phyloP scores from a whole-genome alignment of 2,329 filamentous ascomycete species.

The Nectriaceae sp. region DNA sequence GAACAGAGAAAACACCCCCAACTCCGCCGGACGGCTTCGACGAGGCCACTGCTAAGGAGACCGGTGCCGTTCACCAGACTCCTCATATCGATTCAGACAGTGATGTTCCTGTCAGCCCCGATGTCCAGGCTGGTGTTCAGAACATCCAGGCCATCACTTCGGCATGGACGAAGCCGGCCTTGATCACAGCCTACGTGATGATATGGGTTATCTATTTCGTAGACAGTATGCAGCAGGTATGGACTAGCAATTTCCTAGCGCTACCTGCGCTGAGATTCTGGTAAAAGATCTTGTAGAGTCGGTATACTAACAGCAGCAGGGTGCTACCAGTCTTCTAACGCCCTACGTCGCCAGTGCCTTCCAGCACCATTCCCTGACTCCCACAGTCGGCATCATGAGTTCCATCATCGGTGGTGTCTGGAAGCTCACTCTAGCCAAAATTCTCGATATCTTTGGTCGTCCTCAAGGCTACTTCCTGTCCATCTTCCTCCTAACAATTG shows the following conservation, averaged over 20 bases:
- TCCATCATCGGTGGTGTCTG: slow-evolving; percentile 55
- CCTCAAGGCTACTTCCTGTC: slow-evolving; percentile 59
- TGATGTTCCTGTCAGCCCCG: slow-evolving; percentile 1
- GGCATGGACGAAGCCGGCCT: slow-evolving; percentile 40
- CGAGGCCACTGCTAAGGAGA: slow-evolving; percentile 1
- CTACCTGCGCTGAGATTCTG: too few relatives aligned
- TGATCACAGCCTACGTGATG: slow-evolving; percentile 40
- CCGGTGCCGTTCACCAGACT: not conserved
- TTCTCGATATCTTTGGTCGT: slow-evolving; percentile 64
- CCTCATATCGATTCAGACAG: not conserved
- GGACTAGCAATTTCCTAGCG: too few relatives aligned
- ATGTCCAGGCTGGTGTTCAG: slow-evolving; percentile 37
- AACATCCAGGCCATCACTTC: slow-evolving; percentile 42
- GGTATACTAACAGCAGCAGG: too few relatives aligned
- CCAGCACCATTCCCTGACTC: slow-evolving; percentile 50
- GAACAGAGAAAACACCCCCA: not conserved
- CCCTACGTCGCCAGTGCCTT: slow-evolving; percentile 50
- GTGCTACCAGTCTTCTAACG: slow-evolving; percentile 37
- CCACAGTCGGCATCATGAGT: slow-evolving; percentile 52
- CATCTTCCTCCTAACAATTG: slow-evolving; percentile 48
- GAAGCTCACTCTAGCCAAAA: slow-evolving; percentile 64
- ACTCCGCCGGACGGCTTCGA: not conserved
- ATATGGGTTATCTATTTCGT: slow-evolving; percentile 51
- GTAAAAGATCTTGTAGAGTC: too few relatives aligned
- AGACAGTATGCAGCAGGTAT: slow-evolving; percentile 47